Percentiles rank a stretch among this genome's conserved stretches.
These are phyloP conservation scores for Backusella westeae DNA, from an alignment of 192 early-diverging fungal genomes.

Conservation along the genomic window DNA sequence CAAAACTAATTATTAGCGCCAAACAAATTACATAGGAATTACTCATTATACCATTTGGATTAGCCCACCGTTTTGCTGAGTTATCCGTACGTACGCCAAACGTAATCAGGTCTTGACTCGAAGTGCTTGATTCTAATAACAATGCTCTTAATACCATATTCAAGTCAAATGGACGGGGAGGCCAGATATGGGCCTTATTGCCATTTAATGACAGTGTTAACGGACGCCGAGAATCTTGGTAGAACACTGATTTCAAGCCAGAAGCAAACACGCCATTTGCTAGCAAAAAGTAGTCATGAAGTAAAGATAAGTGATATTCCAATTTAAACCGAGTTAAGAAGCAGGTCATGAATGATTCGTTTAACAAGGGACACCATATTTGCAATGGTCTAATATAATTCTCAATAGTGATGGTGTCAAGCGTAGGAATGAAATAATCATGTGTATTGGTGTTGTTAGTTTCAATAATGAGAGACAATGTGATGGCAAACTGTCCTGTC, in stretches of 20 bases:
- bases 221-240: background rate
- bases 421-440: conserved; percentile 26
- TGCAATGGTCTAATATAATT: conserved; percentile 32
- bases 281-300: conserved; percentile 43
- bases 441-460: background rate
- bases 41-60: conserved; percentile 38
- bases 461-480: background rate
- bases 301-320: conserved; percentile 36
- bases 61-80: conserved; percentile 12
- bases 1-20: background rate
- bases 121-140: conserved; percentile 16
- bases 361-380: conserved; percentile 31
- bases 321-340: conserved; percentile 48
- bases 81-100: conserved; percentile 14
- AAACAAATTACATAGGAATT: background rate
- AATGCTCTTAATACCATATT: conserved; percentile 34
- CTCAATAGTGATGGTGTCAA: conserved; percentile 26
- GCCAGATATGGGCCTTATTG: conserved; percentile 13
- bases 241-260: conserved; percentile 37
- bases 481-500: conserved; percentile 7
- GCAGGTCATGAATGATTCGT: conserved; percentile 44
- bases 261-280: conserved; percentile 41
- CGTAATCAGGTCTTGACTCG: conserved; percentile 10
- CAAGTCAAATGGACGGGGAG: conserved; percentile 17
- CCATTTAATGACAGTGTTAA: background rate